A percentile compares a stretch with the other conserved stretches of the same genome.
Conservation (phyloP, 768 basidiomycete species). For the Mycena chlorophos region DNA sequence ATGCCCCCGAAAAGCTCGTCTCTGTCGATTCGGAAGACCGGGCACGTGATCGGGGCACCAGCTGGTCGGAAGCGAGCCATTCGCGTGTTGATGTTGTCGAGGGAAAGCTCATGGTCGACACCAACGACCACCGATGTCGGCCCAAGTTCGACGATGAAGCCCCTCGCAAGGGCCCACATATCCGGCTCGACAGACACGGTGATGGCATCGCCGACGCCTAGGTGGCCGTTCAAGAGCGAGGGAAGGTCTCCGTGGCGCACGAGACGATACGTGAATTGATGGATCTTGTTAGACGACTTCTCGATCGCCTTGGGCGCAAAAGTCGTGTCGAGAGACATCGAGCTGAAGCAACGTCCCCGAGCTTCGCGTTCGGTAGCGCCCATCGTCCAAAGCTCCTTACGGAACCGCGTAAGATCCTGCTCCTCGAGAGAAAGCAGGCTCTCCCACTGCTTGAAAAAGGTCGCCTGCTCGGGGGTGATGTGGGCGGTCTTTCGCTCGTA, state of each 20-base stretch:
- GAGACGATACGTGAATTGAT: constrained; percentile 80
- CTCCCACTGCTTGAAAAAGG: constrained; percentile 94
- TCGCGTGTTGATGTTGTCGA: constrained; percentile 46
- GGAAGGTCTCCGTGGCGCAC: constrained; percentile 36
- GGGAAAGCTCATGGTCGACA: constrained; percentile 75
- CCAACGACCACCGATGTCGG: constrained; percentile 69
- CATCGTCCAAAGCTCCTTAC: constrained; percentile 94
- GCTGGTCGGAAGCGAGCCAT: constrained; percentile 24
- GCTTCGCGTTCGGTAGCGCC: constrained; percentile 75
- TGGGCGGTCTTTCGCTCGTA: constrained; percentile 82
- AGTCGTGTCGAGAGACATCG: constrained; percentile 67
- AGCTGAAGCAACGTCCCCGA: constrained; percentile 80
- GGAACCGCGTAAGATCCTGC: constrained; percentile 78
- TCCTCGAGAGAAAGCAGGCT: constrained; percentile 81
- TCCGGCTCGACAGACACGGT: constrained; percentile 85
- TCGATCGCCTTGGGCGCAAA: constrained; percentile 29
- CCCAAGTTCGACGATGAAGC: constrained; percentile 76
- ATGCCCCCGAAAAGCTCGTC: constrained; percentile 89
- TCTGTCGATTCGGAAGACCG: constrained; percentile 85
- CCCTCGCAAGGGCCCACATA: constrained; percentile 80
- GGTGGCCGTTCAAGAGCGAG: constrained; percentile 72
- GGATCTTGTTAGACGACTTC: constrained; percentile 55
- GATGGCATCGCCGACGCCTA: constrained; percentile 79
- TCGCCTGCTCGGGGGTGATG: constrained; percentile 60
- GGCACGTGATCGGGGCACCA: neutral